Evolutionary conservation across 805 yeast genomes (phyloP), one percentile per base, ranked within the genome.

Genomic region (Pichia membranifaciens): DNA sequence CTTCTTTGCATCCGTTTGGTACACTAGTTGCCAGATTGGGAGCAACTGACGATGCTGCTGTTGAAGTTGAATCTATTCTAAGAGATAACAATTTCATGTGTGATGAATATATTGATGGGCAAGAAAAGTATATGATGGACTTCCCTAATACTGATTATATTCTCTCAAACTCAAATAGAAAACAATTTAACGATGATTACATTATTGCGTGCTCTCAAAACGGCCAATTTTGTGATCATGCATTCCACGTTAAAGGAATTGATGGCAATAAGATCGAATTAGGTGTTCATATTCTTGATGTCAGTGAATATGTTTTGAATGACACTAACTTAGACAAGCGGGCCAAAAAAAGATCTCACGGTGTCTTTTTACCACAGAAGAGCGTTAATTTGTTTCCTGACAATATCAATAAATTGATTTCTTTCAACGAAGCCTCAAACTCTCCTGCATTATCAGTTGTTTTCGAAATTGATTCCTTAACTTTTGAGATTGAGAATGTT

Each of bases 1-100:
- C 99, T 9, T 91, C 98, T 0, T 75, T 93, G 65, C 99, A 93
- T 71, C 99, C 99, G 5, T 93, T 93, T 62, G 99, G 99, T 58
- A 89, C 96, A 28, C 71, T 93, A 48, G 84, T 91, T 22, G 85
- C 90, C 40, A 87, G 86, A 56, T 71, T 93, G 52, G 99, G 99
- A 21, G 75, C 79, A 34, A 79, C 86, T 58, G 87, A 82, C 54
- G 91, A 84, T 52, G 76, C 81, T 2, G 71, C 75, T 20, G 87
- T 91, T 37, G 96, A 89, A 64, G 78, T 89, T 51, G 91, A 84
- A 62, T 87, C 97, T 0, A 84, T 93, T 46, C 73, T 93, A 55
- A 80, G 97, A 59, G 98, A 86, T 58, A 84, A 84, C 64, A 86
- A 86, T 67, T 86, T 86, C 58, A 68, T 82, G 52, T 83, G 87